These are phyloP conservation scores for Triticum timopheevii DNA, from an alignment of 176 grass and related monocot genomes.

Conservation along the genomic window DNA sequence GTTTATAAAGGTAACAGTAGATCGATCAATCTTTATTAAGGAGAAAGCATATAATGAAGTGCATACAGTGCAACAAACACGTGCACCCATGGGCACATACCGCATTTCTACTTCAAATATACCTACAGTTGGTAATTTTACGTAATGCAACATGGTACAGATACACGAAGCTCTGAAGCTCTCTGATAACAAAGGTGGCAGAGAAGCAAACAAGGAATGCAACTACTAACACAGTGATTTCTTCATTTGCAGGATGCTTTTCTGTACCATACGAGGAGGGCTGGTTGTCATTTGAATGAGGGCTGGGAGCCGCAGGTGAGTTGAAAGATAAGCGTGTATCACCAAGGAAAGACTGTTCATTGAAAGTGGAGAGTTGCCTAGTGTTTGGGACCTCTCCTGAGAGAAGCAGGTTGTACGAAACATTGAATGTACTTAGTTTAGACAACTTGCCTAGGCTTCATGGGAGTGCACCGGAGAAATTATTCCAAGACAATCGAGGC, in stretches of 20 bases:
- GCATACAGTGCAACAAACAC: no score
- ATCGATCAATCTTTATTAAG: no score
- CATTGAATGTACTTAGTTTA: constrained; percentile 51
- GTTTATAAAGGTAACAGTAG: no score
- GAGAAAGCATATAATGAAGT: no score
- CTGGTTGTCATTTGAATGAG: not conserved
- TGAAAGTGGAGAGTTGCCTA: constrained; percentile 44
- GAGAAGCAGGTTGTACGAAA: constrained; percentile 50
- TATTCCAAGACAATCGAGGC: constrained; percentile 58
- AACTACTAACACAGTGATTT: not conserved
- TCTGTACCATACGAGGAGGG: not conserved
- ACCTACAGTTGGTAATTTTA: not conserved
- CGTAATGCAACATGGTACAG: not conserved
- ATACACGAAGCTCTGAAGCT: not conserved
- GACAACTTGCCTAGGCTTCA: constrained; percentile 34
- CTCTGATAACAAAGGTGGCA: not conserved
- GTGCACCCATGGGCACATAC: not conserved
- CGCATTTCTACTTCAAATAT: not conserved
- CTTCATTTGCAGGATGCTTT: not conserved
- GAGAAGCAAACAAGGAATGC: not conserved
- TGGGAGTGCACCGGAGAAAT: constrained; percentile 49
- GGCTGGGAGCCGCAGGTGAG: not conserved
- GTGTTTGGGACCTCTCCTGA: constrained; percentile 29
- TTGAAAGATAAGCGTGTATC: constrained; percentile 27
- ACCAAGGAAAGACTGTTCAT: constrained; percentile 44